Evolutionary conservation across 129 eudicot genomes (phyloP).

Genomic region (Centrapalus pauciflorus): DNA sequence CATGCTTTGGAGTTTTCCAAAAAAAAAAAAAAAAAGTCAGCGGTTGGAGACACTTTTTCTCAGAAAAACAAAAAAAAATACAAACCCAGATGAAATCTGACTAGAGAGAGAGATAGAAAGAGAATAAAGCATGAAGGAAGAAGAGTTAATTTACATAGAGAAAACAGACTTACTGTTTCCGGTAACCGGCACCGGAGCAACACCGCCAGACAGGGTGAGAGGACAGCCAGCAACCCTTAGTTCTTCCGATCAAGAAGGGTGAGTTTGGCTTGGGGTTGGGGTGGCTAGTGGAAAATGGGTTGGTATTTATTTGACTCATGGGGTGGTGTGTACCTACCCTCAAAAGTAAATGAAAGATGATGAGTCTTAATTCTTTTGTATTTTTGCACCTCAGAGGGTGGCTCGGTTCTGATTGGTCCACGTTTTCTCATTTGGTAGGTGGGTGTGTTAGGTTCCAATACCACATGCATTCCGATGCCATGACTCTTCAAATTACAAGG

Average conservation of each 20-base stretch:
- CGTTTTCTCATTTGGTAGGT: constrained; percentile 6
- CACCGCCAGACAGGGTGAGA: constrained; percentile 9
- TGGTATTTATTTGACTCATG: constrained; percentile 14
- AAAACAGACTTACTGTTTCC: constrained; percentile 16
- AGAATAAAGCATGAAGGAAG: no score
- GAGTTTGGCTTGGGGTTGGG: not conserved
- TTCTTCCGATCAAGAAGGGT: not conserved
- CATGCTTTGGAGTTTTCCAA: no score
- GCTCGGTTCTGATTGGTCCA: constrained; percentile 6
- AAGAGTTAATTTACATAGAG: not conserved
- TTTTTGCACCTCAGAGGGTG: not conserved
- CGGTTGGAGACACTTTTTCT: not conserved
- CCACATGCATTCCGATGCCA: not conserved
- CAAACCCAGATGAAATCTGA: constrained; percentile 14
- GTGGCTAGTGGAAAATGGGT: not conserved
- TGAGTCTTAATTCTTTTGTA: no score
- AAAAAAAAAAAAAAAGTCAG: not conserved
- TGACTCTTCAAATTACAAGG: not conserved
- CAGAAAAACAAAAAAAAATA: not conserved
- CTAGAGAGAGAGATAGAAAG: no score
- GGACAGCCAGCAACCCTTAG: constrained; percentile 1
- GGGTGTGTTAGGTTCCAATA: not conserved
- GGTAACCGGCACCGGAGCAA: constrained; percentile 5
- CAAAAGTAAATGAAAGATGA: not conserved
- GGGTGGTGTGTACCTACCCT: constrained; percentile 26